Base-by-base conservation (phyloP, 2,329 filamentous ascomycete species). In the Hypoxylon sp. region DNA sequence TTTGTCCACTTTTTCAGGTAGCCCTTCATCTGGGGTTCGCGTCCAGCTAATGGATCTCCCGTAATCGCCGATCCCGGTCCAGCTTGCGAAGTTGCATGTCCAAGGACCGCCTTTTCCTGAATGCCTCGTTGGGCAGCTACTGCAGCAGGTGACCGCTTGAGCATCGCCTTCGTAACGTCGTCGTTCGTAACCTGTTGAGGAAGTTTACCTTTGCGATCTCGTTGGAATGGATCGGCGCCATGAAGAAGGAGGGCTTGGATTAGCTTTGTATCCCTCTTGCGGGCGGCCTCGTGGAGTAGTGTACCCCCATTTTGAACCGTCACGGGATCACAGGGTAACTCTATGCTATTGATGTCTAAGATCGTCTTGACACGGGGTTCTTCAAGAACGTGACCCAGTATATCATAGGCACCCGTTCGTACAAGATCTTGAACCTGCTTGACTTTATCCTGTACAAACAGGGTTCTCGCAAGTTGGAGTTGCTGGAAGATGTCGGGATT, bases 1-100 rank as follows among this genome's bases (percentile, higher is more conserved):
- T 99, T 99, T 50, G 96, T 99, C 96, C 96, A 99, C 79, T 99
- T 99, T 81, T 97, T 98, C 61, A 99, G 84, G 78, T 98, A 99
- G 5, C 96, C 96, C 81, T 97, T 97, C 92, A 99, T 98, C 80
- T 98, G 95, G 16, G 92, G 91, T 75, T 99, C 96, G 71, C 95
- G 94, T 14, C 91, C 91, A 25, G 91, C 91, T 63, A 89, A 78
- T 19, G 87, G 82, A 70, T 91, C 87, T 8, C 85, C 83, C 14
- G 89, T 83, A 1, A 81, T 79, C 25, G 87, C 82, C 12, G 83
- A 77, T 7, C 84, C 81, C 2, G 82, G 80, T 5, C 84, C 84
- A 66, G 68, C 74, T 77, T 90, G 86, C 0, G 86, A 85, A 7
- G 86, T 84, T 19, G 82, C 84, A 67, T 92, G 93, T 1, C 94